A percentile compares a stretch with the other conserved stretches of the same genome.
These are phyloP conservation scores for Posidonia oceanica DNA, from an alignment of 116 monocot species.

Conservation along the genomic window DNA sequence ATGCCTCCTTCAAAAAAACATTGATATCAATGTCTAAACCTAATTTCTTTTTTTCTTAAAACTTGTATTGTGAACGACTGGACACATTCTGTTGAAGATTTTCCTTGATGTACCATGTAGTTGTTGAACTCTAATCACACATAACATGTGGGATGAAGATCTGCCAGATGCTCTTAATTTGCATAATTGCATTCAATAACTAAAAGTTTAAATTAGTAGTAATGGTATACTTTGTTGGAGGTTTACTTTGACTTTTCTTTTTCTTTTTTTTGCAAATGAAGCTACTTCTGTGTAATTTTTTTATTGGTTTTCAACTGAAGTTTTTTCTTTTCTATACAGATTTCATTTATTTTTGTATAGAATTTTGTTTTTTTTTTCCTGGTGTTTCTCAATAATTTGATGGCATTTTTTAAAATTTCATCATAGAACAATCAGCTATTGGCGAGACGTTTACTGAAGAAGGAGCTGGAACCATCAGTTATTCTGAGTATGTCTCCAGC, in stretches of 20 bases:
- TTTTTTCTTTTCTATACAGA: too few relatives aligned
- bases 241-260: too few relatives aligned
- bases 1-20: too few relatives aligned
- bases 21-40: too few relatives aligned
- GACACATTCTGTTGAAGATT: too few relatives aligned
- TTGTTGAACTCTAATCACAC: too few relatives aligned
- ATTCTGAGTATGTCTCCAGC: conserved; percentile 81
- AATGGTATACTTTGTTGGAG: background rate
- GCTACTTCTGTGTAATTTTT: background rate
- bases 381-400: background rate
- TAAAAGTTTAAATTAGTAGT: background rate
- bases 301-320: too few relatives aligned
- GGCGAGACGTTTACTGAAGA: conserved; percentile 56
- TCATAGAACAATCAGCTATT: conserved; percentile 57
- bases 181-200: background rate
- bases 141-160: too few relatives aligned
- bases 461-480: conserved; percentile 70
- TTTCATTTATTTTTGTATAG: background rate
- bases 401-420: background rate
- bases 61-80: too few relatives aligned
- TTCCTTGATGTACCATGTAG: too few relatives aligned
- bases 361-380: background rate
- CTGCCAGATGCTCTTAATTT: too few relatives aligned
- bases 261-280: conserved; percentile 3
- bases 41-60: too few relatives aligned